Base-by-base conservation (phyloP, 345 rosid species). In the Camelina hispida region DNA sequence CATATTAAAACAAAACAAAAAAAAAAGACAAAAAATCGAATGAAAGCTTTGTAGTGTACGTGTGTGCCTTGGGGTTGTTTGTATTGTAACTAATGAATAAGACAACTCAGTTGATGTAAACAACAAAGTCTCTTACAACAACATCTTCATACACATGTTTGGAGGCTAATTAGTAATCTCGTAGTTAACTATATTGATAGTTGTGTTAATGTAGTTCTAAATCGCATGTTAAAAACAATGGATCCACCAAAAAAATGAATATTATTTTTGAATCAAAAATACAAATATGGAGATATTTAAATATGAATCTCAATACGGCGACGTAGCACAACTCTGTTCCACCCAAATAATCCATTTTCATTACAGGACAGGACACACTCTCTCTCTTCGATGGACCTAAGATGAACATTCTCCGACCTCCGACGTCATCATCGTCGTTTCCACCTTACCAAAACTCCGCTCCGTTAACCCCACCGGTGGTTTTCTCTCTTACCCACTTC, bases 391-490 rank as follows among this genome's bases (percentile, higher is more conserved):
- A 87, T 88, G 91, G 93, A 79, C 54, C 56, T 80, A 85, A 78
- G 69, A 93, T 90, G 98, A 92, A 73, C 85, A n/a, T 85, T 40
- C 78, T 79, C 38, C 71, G 66, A 43, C 76, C 83, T n/a, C 73
- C 82, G 50, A 14, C 86, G 8, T 58, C 81, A 35, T 81, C 79
- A 18, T 56, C 88, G 2, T 67, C 87, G 4, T 73, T 75, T 1
- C 22, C 75, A 17, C 48, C 81, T 1, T 63, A 58, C 25, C 13
- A 51, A 4, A 46, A 60, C 53, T 62, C 81, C 68, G 2, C 0
- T 22, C 2, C 52, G 0, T 34, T 75, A 32, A 35, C 62, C 5
- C 56, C 80, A 0, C 8, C 76, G 8, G 54, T 42, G 2, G 4
- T 53, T 7, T 70, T 66, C 48, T 58, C 79, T 47, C 51, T 50